Evolutionary conservation across 129 eudicot species (phyloP), one percentile per base, ranked within the genome.

Genomic region (Helichrysum umbraculigerum): DNA sequence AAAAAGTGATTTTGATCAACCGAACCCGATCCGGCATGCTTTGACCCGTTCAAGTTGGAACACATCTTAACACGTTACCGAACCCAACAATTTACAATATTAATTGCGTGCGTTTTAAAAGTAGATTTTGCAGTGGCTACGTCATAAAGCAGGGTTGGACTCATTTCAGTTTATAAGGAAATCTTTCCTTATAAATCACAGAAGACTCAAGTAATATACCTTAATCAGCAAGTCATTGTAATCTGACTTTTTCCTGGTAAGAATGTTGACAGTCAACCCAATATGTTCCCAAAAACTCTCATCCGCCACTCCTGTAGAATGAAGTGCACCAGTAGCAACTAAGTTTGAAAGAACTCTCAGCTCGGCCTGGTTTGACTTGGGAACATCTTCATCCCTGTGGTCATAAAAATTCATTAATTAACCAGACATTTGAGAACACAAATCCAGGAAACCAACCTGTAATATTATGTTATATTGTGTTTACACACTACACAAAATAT

Each of bases 311-410:
- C 89, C 93, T 77, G 79, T 65, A 72, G 81, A 89, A 79, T 35
- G 70, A 68, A 90, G 77, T 58, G 98, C 96, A 64, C 91, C 89
- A 67, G 93, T 97, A 56, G 87, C 97, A 61, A 86, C 89, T 79
- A 91, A 81, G 77, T 91, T 88, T 62, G 87, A 78, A 81, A 88
- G 96, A 72, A 89, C 89, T 81, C 89, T 89, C 71, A 94, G 79
- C 25, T 37, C 42, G 11, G 96, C 91, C 82, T 91, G 97, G 67
- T 84, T 87, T 63, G 78, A 76, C 44, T 70, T 66, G 44, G 83
- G 79, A 73, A 86, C 59, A 72, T 87, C 89, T 82, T 89, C 87
- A 77, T 94, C 93, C 88, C 98, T 94, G 85, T 7, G 15, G 25
- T 58, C 64, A 22, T 22, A 62, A 61, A 61, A 29, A 65, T 85